A percentile compares a stretch with the other conserved stretches of the same genome.
phyloP scores from a whole-genome alignment of 768 basidiomycete species.

The Lactifluus pinguis region DNA sequence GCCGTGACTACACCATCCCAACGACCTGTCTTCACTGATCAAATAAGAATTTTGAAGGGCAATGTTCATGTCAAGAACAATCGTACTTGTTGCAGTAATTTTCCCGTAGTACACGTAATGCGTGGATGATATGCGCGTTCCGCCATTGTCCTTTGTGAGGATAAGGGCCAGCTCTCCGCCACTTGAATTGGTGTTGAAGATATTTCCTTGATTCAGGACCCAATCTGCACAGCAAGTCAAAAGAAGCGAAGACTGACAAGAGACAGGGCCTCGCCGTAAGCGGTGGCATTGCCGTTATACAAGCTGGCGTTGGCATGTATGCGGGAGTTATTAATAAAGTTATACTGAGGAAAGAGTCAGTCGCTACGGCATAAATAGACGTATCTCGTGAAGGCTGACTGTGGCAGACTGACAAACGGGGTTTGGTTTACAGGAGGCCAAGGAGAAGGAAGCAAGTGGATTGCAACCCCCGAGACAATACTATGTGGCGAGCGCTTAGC shows the following conservation, averaged over 20 bases:
- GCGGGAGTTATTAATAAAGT: conserved; percentile 55
- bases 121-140: conserved; percentile 71
- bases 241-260: not conserved
- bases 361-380: not conserved
- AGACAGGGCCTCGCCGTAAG: conserved; percentile 40
- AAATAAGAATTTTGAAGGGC: not conserved
- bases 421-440: conserved; percentile 59
- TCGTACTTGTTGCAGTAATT: conserved; percentile 53
- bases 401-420: conserved; percentile 61
- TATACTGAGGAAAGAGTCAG: conserved; percentile 33
- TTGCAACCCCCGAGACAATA: conserved; percentile 87
- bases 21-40: conserved; percentile 63
- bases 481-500: conserved; percentile 27
- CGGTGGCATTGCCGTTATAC: conserved; percentile 67
- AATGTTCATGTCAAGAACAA: not conserved
- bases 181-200: conserved; percentile 52
- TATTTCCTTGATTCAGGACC: conserved; percentile 57
- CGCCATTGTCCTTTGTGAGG: conserved; percentile 62
- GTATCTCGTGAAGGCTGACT: conserved; percentile 30
- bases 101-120: conserved; percentile 76
- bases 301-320: conserved; percentile 55
- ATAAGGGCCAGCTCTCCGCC: conserved; percentile 59
- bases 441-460: conserved; percentile 54
- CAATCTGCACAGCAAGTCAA: conserved; percentile 40
- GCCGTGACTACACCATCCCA: conserved; percentile 81